Evolutionary conservation across 306 rosid genomes (phyloP), one percentile per base, ranked within the genome.

Genomic region (Oxytropis ochrocephala): DNA sequence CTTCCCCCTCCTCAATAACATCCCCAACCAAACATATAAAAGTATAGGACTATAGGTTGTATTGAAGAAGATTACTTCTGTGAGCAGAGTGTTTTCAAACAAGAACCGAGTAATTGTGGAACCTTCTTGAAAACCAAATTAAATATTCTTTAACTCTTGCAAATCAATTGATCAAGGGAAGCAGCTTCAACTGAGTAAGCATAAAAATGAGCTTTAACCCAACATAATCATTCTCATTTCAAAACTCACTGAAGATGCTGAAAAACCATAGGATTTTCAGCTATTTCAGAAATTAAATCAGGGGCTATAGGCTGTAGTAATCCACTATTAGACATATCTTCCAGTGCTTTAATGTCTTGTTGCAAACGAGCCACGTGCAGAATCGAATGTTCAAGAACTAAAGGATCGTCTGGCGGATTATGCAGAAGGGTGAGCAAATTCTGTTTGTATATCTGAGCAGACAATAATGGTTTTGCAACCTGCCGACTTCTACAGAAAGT

Each of bases 401-500:
- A 60, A 74, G 93, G 87, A 62, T 87, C 90, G 50, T 89, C 91
- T 7, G 88, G 87, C 65, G 89, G 78, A 46, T 79, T 85, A 60
- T 84, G 85, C n/a, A 87, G 83, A 67, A 87, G 94, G 79, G 75
- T 69, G 64, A 79, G 85, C 78, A 82, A 73, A 53, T 76, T 66
- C 77, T 90, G 91, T 52, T 78, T 76, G 73, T 87, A 85, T 64
- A 85, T 83, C 81, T 84, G 91, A 73, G 88, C 81, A 72, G 95
- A 80, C 69, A 84, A 72, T 48, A 88, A 73, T 27, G 95, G 87
- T 55, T 83, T 77, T 35, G 90, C 87, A 70, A 83, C 78, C 76
- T 88, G 88, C 70, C 71, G 83, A 49, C 30, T 81, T 74, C 85
- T 86, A 65, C 87, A 84, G 75, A 84, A 73, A 53, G 82, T 75